Base-by-base conservation (phyloP, 371 early-diverging fungal species). In the Circinella minor region DNA sequence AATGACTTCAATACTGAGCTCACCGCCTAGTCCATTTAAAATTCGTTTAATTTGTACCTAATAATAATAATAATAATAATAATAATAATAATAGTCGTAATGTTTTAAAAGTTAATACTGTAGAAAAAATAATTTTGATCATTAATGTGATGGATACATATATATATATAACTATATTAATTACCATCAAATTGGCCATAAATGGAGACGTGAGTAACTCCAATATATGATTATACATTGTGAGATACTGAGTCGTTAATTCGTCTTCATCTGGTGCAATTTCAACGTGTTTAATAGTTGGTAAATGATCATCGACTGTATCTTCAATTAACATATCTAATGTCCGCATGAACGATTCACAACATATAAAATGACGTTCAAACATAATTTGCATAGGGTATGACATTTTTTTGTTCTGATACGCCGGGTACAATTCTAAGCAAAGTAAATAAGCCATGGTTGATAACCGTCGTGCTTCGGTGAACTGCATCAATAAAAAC, bases 401-500 rank as follows among this genome's bases (percentile, higher is more conserved):
- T 3, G n/a, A 7, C 54, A 65, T 51, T 10, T 10, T 5, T 20
- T 54, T 38, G 62, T n/a, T 18, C 3, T 10, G 4, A 51, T 48
- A 36, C 4, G 36, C 14, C 17, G 65, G 38, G 2, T 65, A 34
- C 1, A 65, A 8, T 37, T 65, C 65, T 17, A 20, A 17, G 18
- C 51, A 48, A 14, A 65, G 43, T 7, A 65, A 18, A 51, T 17
- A 65, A 5, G 65, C 51, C 14, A 65, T 65, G 2, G 65, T 65
- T 14, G 54, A 34, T n/a, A 65, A 11, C 17, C 65, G 65, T n/a
- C 65, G 65, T 7, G 65, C 65, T 48, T 65, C 65, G 0, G 34
- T 34, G 17, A 65, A 65, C 47, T 65, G 55, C 46, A 65, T 36
- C 34, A 46, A 34, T 4, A 65, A n/a, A 37, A 48, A 37, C 11